These are phyloP conservation scores for Termitomyces sp. DNA, from an alignment of 768 basidiomycete species.

Conservation along the genomic window DNA sequence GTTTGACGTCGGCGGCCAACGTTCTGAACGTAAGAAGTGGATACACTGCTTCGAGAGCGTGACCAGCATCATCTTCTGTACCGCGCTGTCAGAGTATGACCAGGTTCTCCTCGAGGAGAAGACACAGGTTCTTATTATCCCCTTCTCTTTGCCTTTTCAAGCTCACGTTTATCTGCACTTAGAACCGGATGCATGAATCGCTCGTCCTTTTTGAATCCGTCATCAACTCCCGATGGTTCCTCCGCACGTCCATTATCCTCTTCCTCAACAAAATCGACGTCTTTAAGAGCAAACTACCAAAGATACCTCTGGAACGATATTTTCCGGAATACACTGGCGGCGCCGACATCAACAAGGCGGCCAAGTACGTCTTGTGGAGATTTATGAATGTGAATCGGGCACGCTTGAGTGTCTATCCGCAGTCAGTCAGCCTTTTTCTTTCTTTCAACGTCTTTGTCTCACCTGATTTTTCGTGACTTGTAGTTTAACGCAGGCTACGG, in stretches of 20 bases:
- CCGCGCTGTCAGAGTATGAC: conserved; percentile 69
- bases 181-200: conserved; percentile 95
- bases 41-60: conserved; percentile 40
- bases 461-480: not conserved
- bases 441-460: not conserved
- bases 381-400: conserved; percentile 92
- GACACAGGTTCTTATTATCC: conserved; percentile 43
- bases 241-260: conserved; percentile 86
- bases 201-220: conserved; percentile 89
- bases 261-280: conserved; percentile 95
- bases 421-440: conserved; percentile 44
- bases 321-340: conserved; percentile 91
- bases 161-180: not conserved
- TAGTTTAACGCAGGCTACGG: conserved; percentile 16
- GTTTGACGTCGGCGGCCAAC: conserved; percentile 78
- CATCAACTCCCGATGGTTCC: conserved; percentile 84
- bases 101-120: conserved; percentile 67
- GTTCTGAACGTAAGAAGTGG: conserved; percentile 83
- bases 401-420: conserved; percentile 86
- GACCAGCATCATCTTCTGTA: conserved; percentile 63
- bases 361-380: conserved; percentile 91
- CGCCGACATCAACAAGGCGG: conserved; percentile 88
- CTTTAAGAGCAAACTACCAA: conserved; percentile 83
- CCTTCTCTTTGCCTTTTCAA: conserved; percentile 19
- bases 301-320: conserved; percentile 70